These are phyloP conservation scores for Pseudocercospora macadamiae DNA, from an alignment of 2,329 filamentous ascomycete species.

Conservation along the genomic window DNA sequence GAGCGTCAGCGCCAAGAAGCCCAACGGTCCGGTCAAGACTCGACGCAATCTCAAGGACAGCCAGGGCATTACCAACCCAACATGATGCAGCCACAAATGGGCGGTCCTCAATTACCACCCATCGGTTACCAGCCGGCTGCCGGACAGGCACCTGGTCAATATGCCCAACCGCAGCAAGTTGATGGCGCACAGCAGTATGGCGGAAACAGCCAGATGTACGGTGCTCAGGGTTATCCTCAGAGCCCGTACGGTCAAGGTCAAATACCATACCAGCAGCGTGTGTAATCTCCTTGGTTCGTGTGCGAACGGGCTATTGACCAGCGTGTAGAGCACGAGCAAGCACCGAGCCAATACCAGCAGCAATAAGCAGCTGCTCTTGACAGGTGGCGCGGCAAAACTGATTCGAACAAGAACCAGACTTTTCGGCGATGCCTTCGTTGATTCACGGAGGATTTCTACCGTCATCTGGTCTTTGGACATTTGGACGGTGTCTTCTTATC, in stretches of 20 bases:
- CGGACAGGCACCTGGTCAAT: slow-evolving; percentile 49
- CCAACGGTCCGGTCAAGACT: slow-evolving; percentile 57
- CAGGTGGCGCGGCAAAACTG: slow-evolving; percentile 8
- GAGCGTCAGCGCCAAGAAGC: slow-evolving; percentile 75
- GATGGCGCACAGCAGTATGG: slow-evolving; percentile 56
- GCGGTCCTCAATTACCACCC: slow-evolving; percentile 54
- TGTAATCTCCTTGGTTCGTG: slow-evolving; percentile 27
- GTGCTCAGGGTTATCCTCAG: slow-evolving; percentile 54
- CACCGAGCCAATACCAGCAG: slow-evolving; percentile 24
- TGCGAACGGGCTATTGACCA: slow-evolving; percentile 24
- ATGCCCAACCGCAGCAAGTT: slow-evolving; percentile 49
- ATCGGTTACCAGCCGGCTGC: slow-evolving; percentile 56
- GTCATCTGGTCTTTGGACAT: slow-evolving; percentile 20
- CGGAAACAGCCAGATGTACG: slow-evolving; percentile 46
- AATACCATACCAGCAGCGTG: slow-evolving; percentile 50
- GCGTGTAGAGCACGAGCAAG: slow-evolving; percentile 28
- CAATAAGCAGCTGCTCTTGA: slow-evolving; percentile 18
- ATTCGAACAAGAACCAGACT: slow-evolving; percentile 9
- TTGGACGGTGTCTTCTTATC: slow-evolving; percentile 16
- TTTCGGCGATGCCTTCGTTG: slow-evolving; percentile 3
- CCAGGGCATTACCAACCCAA: slow-evolving; percentile 48
- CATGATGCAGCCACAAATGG: slow-evolving; percentile 51
- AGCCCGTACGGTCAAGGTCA: slow-evolving; percentile 53
- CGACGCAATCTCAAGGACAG: slow-evolving; percentile 52
- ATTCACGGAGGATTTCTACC: slow-evolving; percentile 17